Evolutionary conservation across 2,329 filamentous ascomycete species (phyloP).

Genomic region (Pseudocercospora eumusae): DNA sequence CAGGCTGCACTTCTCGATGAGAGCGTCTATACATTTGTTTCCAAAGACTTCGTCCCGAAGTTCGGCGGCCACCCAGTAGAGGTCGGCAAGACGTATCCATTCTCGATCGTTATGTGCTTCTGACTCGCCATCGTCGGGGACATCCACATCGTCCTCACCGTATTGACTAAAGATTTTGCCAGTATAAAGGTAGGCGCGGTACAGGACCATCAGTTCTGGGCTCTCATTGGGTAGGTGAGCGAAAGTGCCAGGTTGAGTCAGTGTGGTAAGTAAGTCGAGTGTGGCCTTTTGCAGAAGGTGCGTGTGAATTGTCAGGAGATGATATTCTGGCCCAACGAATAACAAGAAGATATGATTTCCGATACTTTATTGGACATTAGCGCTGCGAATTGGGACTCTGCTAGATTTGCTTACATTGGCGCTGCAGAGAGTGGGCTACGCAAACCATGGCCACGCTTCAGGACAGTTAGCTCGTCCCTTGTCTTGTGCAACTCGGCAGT

Average conservation of each 20-base stretch:
- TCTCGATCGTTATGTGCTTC: conserved; percentile 24
- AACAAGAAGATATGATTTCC: conserved; percentile 26
- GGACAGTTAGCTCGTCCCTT: not conserved
- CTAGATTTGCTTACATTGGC: not conserved
- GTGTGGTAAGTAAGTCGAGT: conserved; percentile 11
- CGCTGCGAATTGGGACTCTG: not conserved
- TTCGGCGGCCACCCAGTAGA: conserved; percentile 33
- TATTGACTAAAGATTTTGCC: conserved; percentile 22
- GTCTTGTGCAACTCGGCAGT: not conserved
- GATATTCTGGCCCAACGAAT: conserved; percentile 21
- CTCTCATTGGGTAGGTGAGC: conserved; percentile 20
- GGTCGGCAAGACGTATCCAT: conserved; percentile 25
- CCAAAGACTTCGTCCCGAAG: conserved; percentile 33
- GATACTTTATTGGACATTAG: conserved; percentile 17
- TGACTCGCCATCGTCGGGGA: conserved; percentile 15
- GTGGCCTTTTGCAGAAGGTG: conserved; percentile 17
- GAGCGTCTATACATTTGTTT: conserved; percentile 30
- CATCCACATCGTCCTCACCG: conserved; percentile 17
- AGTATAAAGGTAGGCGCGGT: conserved; percentile 32
- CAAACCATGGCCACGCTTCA: not conserved
- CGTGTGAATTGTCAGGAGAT: conserved; percentile 24
- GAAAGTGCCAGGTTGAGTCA: conserved; percentile 10
- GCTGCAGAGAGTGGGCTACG: not conserved
- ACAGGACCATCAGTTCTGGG: conserved; percentile 27
- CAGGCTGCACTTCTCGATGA: conserved; percentile 28